These are phyloP conservation scores for Spinacia oleracea DNA, from an alignment of 179 eudicot species.

Conservation along the genomic window DNA sequence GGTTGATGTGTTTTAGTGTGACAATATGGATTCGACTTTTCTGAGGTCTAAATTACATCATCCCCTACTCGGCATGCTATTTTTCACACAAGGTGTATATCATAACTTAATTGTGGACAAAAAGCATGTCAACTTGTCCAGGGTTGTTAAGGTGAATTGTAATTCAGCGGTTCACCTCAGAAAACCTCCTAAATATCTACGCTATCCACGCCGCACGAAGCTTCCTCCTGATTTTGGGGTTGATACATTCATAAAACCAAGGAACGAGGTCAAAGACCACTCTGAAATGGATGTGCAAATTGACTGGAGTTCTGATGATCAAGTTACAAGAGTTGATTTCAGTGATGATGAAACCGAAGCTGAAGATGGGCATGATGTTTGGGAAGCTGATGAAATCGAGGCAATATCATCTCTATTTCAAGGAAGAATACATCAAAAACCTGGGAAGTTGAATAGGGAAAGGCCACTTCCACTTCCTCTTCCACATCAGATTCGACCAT, in stretches of 20 bases:
- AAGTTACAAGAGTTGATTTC: background rate
- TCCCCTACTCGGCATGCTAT: slow-evolving; percentile 6
- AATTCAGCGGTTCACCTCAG: slow-evolving; percentile 17
- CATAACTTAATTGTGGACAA: slow-evolving; percentile 6
- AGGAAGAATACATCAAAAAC: slow-evolving; percentile 88
- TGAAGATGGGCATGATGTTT: slow-evolving; percentile 38
- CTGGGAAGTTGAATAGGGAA: slow-evolving; percentile 63
- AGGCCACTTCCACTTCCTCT: slow-evolving; percentile 88
- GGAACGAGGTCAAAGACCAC: slow-evolving; percentile 19
- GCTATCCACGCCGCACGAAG: slow-evolving; percentile 40
- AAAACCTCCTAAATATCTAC: slow-evolving; percentile 35
- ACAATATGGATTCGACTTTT: slow-evolving; percentile 26
- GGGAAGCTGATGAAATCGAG: slow-evolving; percentile 83
- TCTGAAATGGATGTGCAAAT: slow-evolving; percentile 18
- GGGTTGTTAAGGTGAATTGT: slow-evolving; percentile 22
- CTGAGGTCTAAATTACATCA: slow-evolving; percentile 23
- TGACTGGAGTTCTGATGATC: slow-evolving; percentile 23
- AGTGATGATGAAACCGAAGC: slow-evolving; percentile 25
- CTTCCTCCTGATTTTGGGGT: slow-evolving; percentile 36
- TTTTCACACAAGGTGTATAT: slow-evolving; percentile 14
- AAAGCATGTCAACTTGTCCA: slow-evolving; percentile 11
- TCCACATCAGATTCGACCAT: slow-evolving; percentile 79
- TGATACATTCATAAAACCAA: slow-evolving; percentile 20
- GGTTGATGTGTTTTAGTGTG: background rate
- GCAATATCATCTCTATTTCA: slow-evolving; percentile 85